phyloP scores from a whole-genome alignment of 2,329 filamentous ascomycete species.

The Aspergillus pseudoglaucus region DNA sequence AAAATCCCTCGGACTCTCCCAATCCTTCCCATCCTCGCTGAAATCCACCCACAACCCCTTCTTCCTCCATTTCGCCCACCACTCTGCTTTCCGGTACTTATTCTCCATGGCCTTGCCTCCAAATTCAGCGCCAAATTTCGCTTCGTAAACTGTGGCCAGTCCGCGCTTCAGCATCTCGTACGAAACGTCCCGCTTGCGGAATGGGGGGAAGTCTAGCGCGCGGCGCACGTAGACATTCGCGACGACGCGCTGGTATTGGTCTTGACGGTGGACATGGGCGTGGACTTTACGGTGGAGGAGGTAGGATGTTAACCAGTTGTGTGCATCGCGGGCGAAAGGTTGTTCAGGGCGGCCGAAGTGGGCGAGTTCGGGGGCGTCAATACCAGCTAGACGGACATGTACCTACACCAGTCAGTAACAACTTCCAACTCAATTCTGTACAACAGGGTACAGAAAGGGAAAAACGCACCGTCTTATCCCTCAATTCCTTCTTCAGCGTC shows the following conservation, averaged over 20 bases:
- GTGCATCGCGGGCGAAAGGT: conserved; percentile 73
- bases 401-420: conserved; percentile 45
- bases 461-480: conserved; percentile 64
- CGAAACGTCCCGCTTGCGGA: conserved; percentile 70
- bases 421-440: not conserved
- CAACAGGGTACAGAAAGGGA: not conserved
- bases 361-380: conserved; percentile 87
- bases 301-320: conserved; percentile 70
- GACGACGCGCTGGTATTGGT: conserved; percentile 90
- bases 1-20: conserved; percentile 82
- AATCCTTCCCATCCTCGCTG: conserved; percentile 48
- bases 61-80: conserved; percentile 56
- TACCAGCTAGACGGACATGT: conserved; percentile 77
- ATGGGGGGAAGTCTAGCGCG: conserved; percentile 32
- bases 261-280: conserved; percentile 72
- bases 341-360: conserved; percentile 89
- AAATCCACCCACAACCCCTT: conserved; percentile 66
- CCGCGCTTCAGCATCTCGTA: conserved; percentile 82
- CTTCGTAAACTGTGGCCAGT: conserved; percentile 87
- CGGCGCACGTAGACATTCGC: conserved; percentile 72
- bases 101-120: conserved; percentile 56
- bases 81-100: conserved; percentile 43
- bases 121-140: conserved; percentile 83
- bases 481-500: conserved; percentile 59
- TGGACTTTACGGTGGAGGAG: conserved; percentile 68